Conservation (phyloP, 2,329 filamentous ascomycete species). For the Botrytis fabae region DNA sequence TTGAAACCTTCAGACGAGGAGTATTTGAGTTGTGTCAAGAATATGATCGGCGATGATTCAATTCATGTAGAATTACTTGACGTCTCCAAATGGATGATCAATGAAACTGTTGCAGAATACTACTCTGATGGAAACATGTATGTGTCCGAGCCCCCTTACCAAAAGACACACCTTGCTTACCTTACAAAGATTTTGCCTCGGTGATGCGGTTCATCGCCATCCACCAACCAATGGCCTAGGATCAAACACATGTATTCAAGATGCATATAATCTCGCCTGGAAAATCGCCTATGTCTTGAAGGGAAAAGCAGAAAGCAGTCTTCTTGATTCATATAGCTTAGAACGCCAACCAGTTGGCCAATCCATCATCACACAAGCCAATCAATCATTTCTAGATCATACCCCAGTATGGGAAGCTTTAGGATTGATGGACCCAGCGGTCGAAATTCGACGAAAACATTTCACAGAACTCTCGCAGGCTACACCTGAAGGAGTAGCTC, state of each 20-base stretch:
- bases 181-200: constrained; percentile 46
- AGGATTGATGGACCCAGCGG: constrained; percentile 42
- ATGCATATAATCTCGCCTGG: constrained; percentile 58
- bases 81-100: constrained; percentile 59
- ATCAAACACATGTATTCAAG: constrained; percentile 59
- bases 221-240: constrained; percentile 58
- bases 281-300: constrained; percentile 52
- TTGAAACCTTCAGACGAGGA: constrained; percentile 49
- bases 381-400: constrained; percentile 54
- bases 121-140: constrained; percentile 46
- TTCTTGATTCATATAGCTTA: constrained; percentile 47
- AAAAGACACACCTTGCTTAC: neutral
- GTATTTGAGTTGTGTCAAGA: constrained; percentile 47
- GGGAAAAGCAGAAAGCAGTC: constrained; percentile 42
- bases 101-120: constrained; percentile 59
- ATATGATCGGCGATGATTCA: constrained; percentile 57
- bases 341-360: constrained; percentile 54
- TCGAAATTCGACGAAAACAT: constrained; percentile 29
- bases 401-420: constrained; percentile 48
- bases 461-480: constrained; percentile 23
- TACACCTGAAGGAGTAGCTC: constrained; percentile 24
- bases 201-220: constrained; percentile 59
- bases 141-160: neutral
- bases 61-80: constrained; percentile 52
- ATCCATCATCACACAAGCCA: constrained; percentile 48